A percentile compares a stretch with the other conserved stretches of the same genome.
Conservation (phyloP, 2,329 filamentous ascomycete species). For the Cordyceps cicadae region DNA sequence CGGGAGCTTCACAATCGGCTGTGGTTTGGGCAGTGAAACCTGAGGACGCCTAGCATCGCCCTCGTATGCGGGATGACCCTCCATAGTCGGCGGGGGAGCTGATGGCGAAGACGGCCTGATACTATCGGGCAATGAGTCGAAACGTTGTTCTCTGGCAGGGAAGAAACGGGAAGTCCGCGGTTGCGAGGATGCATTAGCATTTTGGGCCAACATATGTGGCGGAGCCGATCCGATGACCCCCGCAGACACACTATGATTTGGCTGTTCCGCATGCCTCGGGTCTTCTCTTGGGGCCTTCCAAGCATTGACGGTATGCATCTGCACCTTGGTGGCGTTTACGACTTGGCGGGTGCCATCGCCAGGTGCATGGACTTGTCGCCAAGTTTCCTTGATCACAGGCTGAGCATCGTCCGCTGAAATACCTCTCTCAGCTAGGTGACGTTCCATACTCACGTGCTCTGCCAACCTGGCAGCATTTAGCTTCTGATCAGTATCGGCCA, state of each 20-base stretch:
- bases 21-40: constrained; percentile 60
- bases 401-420: constrained; percentile 37
- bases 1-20: constrained; percentile 74
- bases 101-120: constrained; percentile 50
- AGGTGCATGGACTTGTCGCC: constrained; percentile 37
- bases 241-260: background rate
- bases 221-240: constrained; percentile 6
- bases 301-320: constrained; percentile 20
- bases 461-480: constrained; percentile 30
- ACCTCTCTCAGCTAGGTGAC: constrained; percentile 36
- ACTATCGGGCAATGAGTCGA: constrained; percentile 31
- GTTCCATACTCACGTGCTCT: constrained; percentile 34
- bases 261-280: background rate
- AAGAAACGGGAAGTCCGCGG: constrained; percentile 54
- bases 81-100: constrained; percentile 63
- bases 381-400: constrained; percentile 44
- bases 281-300: constrained; percentile 27
- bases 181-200: constrained; percentile 31
- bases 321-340: constrained; percentile 19
- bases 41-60: constrained; percentile 57
- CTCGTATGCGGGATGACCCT: constrained; percentile 64
- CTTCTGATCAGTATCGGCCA: constrained; percentile 40
- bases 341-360: constrained; percentile 29
- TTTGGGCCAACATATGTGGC: constrained; percentile 20
- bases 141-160: constrained; percentile 43